phyloP scores from a whole-genome alignment of 108 stramenopile genomes.

The Cyclostephanos invisitatus region DNA sequence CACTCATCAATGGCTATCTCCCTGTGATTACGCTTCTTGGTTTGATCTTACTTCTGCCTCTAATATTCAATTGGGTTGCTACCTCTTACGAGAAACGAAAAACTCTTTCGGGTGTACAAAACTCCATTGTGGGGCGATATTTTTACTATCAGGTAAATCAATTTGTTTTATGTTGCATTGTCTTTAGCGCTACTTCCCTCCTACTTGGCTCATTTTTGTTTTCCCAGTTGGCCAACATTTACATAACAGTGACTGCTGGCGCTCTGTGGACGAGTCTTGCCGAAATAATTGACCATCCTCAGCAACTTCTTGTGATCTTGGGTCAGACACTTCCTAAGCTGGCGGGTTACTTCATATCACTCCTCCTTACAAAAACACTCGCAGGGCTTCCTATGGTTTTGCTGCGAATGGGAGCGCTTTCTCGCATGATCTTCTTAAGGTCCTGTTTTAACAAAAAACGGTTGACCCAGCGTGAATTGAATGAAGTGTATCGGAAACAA shows the following conservation, averaged over 20 bases:
- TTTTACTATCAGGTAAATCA: constrained; percentile 37
- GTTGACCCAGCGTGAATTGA: constrained; percentile 53
- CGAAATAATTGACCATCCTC: constrained; percentile 55
- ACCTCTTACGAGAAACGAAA: constrained; percentile 58
- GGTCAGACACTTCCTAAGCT: constrained; percentile 49
- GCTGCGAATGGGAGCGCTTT: constrained; percentile 54
- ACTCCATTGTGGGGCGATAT: constrained; percentile 47
- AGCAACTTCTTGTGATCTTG: constrained; percentile 41
- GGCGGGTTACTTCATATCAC: constrained; percentile 59
- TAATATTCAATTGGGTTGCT: constrained; percentile 51
- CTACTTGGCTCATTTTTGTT: not conserved
- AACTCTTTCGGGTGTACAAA: constrained; percentile 53
- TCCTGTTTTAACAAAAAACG: constrained; percentile 51
- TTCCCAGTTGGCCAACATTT: constrained; percentile 53
- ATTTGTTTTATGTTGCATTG: not conserved
- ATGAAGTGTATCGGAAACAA: constrained; percentile 52
- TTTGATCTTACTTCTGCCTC: constrained; percentile 54
- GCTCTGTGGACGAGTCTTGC: constrained; percentile 48
- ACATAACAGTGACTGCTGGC: constrained; percentile 63
- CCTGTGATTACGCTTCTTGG: constrained; percentile 59
- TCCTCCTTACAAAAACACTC: constrained; percentile 58
- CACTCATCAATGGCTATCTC: constrained; percentile 60
- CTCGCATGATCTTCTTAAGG: constrained; percentile 45
- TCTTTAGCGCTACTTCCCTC: not conserved
- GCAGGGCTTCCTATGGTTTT: constrained; percentile 61